phyloP scores from a whole-genome alignment of 352 stramenopile species.

The Phytopythium aichiense region DNA sequence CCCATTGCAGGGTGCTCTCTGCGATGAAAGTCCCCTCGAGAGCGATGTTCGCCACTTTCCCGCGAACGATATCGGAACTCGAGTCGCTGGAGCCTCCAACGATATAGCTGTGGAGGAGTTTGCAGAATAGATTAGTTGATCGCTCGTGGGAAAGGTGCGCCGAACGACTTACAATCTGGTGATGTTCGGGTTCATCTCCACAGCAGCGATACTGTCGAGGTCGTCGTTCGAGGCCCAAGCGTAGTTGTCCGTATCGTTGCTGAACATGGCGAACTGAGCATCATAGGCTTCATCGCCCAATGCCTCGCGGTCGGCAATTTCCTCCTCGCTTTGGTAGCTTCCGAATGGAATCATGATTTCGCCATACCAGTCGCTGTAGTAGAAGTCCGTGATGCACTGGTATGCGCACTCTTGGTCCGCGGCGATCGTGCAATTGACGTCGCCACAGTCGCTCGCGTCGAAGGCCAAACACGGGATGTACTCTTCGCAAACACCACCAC shows the following conservation, averaged over 20 bases:
- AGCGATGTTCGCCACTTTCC: conserved; percentile 15
- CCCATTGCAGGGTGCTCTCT: conserved; percentile 10
- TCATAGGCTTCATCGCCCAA: conserved; percentile 9
- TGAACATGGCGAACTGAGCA: conserved; percentile 10
- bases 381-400: conserved; percentile 18
- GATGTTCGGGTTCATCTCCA: conserved; percentile 12
- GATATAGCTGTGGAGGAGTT: no score
- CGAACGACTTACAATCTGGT: conserved; percentile 4
- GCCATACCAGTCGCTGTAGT: conserved; percentile 1
- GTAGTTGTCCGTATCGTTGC: conserved; percentile 20
- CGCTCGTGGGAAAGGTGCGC: neutral
- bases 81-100: no score
- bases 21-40: conserved; percentile 13
- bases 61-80: conserved; percentile 7
- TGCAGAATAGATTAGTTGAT: no score
- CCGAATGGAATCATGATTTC: conserved; percentile 23
- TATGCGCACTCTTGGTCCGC: conserved; percentile 15
- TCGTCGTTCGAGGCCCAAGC: conserved; percentile 25
- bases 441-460: conserved; percentile 8
- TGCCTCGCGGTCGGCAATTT: conserved; percentile 10
- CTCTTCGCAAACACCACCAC: conserved; percentile 15
- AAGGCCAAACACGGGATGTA: conserved; percentile 19
- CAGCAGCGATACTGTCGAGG: conserved; percentile 13
- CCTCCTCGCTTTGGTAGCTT: conserved; percentile 19
- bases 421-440: conserved; percentile 11